Evolutionary conservation across 1,139 yeast genomes (phyloP).

Genomic region (Suhomyces yuchorum): DNA sequence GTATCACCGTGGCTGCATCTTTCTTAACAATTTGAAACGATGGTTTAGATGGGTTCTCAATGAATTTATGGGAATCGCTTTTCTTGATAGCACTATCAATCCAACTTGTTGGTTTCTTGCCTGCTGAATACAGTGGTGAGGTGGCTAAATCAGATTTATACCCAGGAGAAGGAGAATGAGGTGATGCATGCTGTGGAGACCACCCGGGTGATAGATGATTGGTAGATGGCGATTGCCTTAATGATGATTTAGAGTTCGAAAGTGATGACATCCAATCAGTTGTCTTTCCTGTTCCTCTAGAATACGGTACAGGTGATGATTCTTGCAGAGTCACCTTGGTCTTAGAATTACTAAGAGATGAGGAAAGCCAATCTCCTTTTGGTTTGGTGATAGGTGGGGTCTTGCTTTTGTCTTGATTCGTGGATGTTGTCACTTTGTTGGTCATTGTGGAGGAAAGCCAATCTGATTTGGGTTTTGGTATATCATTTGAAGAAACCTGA

Average conservation of each 20-base stretch:
- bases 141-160: background rate
- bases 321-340: slow-evolving; percentile 16
- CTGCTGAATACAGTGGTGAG: slow-evolving; percentile 11
- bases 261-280: slow-evolving; percentile 21
- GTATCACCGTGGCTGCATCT: slow-evolving; percentile 9
- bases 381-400: slow-evolving; percentile 13
- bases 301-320: slow-evolving; percentile 3
- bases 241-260: slow-evolving; percentile 17
- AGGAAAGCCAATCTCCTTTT: slow-evolving; percentile 21
- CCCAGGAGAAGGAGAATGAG: slow-evolving; percentile 8
- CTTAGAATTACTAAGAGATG: slow-evolving; percentile 16
- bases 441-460: slow-evolving; percentile 23
- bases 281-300: background rate
- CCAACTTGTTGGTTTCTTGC: slow-evolving; percentile 23
- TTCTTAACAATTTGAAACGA: slow-evolving; percentile 18
- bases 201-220: slow-evolving; percentile 11
- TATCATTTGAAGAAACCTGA: background rate
- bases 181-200: slow-evolving; percentile 7
- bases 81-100: slow-evolving; percentile 26
- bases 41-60: slow-evolving; percentile 18
- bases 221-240: slow-evolving; percentile 14
- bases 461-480: slow-evolving; percentile 16
- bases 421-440: slow-evolving; percentile 16
- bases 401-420: slow-evolving; percentile 10
- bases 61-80: slow-evolving; percentile 19